Evolutionary conservation across 2,329 filamentous ascomycete genomes (phyloP).

Genomic region (Arachnomyces sp.): DNA sequence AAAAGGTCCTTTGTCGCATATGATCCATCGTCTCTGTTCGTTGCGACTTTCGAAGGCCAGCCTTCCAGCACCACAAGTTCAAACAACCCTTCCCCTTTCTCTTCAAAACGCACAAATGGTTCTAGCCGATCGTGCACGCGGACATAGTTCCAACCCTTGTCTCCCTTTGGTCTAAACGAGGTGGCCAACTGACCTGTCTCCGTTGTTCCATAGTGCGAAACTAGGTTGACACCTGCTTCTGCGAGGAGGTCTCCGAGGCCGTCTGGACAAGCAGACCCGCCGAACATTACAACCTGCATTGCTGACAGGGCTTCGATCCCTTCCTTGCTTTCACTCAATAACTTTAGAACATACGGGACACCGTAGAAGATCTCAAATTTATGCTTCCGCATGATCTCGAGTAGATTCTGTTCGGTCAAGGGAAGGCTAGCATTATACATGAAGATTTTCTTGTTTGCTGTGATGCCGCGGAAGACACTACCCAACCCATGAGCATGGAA

Average conservation of each 20-base stretch:
- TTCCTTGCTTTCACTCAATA: constrained; percentile 51
- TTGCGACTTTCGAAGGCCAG: constrained; percentile 33
- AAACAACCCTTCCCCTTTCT: constrained; percentile 26
- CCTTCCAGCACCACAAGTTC: constrained; percentile 31
- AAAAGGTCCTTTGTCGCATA: constrained; percentile 48
- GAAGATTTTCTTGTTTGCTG: constrained; percentile 43
- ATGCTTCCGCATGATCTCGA: constrained; percentile 37
- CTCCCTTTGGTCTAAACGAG: constrained; percentile 45
- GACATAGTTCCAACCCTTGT: constrained; percentile 57
- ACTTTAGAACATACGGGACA: constrained; percentile 58
- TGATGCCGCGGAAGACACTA: constrained; percentile 48
- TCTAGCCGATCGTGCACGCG: constrained; percentile 34
- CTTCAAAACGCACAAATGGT: constrained; percentile 37
- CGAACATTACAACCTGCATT: constrained; percentile 50
- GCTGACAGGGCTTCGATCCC: constrained; percentile 43
- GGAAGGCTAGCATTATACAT: constrained; percentile 51
- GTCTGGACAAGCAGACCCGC: constrained; percentile 53
- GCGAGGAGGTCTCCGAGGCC: constrained; percentile 50
- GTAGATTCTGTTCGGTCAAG: constrained; percentile 44
- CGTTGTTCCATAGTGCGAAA: constrained; percentile 54
- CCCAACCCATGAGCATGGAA: constrained; percentile 55
- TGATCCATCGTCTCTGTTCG: constrained; percentile 41
- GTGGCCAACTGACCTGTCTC: constrained; percentile 58
- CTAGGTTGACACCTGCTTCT: constrained; percentile 46
- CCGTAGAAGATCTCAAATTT: constrained; percentile 50